phyloP scores from a whole-genome alignment of 2,329 filamentous ascomycete genomes.

The Teratosphaeria zuluensis region DNA sequence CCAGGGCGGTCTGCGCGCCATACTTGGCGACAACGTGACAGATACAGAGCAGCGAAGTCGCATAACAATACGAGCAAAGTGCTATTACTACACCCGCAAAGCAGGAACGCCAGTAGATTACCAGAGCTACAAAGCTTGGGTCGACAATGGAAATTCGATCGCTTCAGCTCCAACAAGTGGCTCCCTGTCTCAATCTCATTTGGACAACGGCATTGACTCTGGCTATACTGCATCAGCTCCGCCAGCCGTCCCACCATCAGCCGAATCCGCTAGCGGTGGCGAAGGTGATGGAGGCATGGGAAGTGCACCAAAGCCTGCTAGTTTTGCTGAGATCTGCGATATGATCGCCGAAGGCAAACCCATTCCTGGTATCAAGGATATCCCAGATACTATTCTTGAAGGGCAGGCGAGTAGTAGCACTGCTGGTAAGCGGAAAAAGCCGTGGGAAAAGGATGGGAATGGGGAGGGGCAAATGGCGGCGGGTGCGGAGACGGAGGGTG shows the following conservation, averaged over 20 bases:
- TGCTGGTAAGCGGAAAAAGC: conserved; percentile 52
- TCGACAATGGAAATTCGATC: conserved; percentile 23
- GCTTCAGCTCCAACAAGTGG: background rate
- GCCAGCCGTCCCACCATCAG: background rate
- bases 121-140: conserved; percentile 57
- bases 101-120: conserved; percentile 50
- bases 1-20: conserved; percentile 56
- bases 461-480: background rate
- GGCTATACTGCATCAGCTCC: background rate
- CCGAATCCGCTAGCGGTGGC: background rate
- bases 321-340: conserved; percentile 77
- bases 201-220: background rate
- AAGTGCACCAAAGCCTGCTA: conserved; percentile 65
- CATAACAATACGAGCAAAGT: conserved; percentile 56
- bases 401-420: conserved; percentile 53
- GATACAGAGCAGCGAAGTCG: conserved; percentile 45
- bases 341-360: conserved; percentile 73
- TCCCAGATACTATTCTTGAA: conserved; percentile 67
- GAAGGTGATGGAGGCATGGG: conserved; percentile 14
- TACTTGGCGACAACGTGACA: conserved; percentile 47
- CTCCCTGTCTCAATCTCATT: background rate
- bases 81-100: conserved; percentile 52
- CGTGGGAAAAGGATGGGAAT: conserved; percentile 62
- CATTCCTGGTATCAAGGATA: conserved; percentile 78
- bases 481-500: background rate